A percentile compares a stretch with the other conserved stretches of the same genome.
Evolutionary conservation across 768 basidiomycete genomes (phyloP).

Genomic region (Trametes gibbosa): DNA sequence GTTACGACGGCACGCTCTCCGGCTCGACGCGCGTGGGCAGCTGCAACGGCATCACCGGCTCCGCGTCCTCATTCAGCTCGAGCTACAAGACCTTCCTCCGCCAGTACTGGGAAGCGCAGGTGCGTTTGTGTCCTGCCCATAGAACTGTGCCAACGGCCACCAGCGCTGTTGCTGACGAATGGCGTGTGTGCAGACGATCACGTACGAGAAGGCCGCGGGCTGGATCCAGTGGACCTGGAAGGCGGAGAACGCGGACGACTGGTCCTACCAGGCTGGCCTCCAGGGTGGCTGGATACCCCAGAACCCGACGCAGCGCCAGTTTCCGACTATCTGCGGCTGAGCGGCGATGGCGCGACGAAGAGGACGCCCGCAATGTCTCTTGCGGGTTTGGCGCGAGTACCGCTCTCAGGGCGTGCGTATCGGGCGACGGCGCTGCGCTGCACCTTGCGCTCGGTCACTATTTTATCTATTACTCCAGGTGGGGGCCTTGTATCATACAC

Average conservation of each 20-base stretch:
- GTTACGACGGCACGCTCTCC: conserved; percentile 58
- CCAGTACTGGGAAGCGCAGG: conserved; percentile 84
- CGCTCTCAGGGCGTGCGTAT: too few relatives aligned
- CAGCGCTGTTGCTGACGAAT: neutral
- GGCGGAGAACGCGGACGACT: conserved; percentile 79
- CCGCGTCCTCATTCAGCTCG: conserved; percentile 68
- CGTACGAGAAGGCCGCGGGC: conserved; percentile 68
- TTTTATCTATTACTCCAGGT: neutral
- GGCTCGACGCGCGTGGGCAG: conserved; percentile 71
- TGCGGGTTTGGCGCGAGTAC: neutral
- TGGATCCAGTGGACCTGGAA: conserved; percentile 90
- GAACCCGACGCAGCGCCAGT: conserved; percentile 47
- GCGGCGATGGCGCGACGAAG: neutral
- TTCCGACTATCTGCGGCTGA: conserved; percentile 61
- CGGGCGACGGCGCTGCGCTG: too few relatives aligned
- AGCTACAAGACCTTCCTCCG: conserved; percentile 81
- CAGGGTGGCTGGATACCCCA: conserved; percentile 82
- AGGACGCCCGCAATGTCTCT: neutral
- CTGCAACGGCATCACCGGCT: conserved; percentile 72
- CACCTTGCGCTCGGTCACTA: too few relatives aligned
- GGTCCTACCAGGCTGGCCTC: conserved; percentile 85
- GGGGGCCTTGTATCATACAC: neutral
- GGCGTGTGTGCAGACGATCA: conserved; percentile 33
- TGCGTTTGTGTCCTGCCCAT: conserved; percentile 26
- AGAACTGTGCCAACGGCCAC: too few relatives aligned